Base-by-base conservation (phyloP, 805 yeast species). In the Candida methanosorbosa region DNA sequence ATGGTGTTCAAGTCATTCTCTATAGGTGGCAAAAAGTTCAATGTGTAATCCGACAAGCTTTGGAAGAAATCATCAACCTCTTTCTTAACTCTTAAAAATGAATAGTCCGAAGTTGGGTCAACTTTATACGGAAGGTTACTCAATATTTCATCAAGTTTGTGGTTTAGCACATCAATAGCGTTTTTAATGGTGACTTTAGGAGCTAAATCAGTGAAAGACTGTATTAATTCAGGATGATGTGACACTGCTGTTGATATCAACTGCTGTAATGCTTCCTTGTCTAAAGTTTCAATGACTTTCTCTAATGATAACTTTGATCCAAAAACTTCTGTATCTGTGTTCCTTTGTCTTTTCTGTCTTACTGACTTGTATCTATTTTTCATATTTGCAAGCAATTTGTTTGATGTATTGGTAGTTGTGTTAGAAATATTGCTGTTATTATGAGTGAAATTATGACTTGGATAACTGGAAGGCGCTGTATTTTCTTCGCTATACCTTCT, bases 11-110 rank as follows among this genome's bases (percentile, higher is more conserved):
- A 57, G 46, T 73, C 73, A 18, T 62, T 41, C 48, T 79, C 85
- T 34, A 72, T 66, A 3, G 90, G 90, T 16, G 92, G 87, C 40
- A 85, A 60, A 45, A 78, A 80, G 45, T 72, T 74, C 38, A 80
- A 62, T 5, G 83, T 77, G 52, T 79, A 84, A 54, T 85, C 95
- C 14, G 82, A 73, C 35, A 86, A 61, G 17, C 84, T 75, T 41
- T 68, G 65, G 39, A 82, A 68, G 45, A 85, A 83, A 44, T 81
- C 92, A 38, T 72, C 71, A 41, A 83, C 68, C 38, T 64, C 57
- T 6, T 81, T 72, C 48, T 81, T 76, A 25, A 86, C 82, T 37
- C 95, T 66, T 38, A 81, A 57, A 52, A 75, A 85, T 4, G 88
- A 75, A 50, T 85, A 85, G 54, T 85, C 95, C 31, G 81, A 73